Evolutionary conservation across 2,329 filamentous ascomycete genomes (phyloP), one percentile per base, ranked within the genome.

Genomic region (Exophiala mesophila): DNA sequence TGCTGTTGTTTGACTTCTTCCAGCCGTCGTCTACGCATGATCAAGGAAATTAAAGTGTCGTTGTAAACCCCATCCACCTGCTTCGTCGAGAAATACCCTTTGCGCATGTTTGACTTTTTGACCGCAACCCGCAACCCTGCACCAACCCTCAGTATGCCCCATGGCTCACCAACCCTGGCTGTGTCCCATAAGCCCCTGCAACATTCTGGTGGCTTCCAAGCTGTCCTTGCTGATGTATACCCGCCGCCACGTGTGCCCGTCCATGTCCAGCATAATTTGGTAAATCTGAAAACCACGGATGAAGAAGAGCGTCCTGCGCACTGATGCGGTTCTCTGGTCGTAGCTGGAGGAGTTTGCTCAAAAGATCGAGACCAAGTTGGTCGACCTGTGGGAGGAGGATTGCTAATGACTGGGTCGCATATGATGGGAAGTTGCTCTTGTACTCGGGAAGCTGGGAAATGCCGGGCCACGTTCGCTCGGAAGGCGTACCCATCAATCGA

Each of bases 401-500:
- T 15, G 85, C 77, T 41, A 97, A 72, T 56, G 96, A 88, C 62
- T 96, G 89, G 1, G 92, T 95, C 10, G 87, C 85, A 63, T 92
- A 97, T 62, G 94, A 86, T 54, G 92, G 88, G 68, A 95, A 95
- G 47, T 83, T 95, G 35, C 82, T 78, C 73, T 97, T 96, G 74
- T 97, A 98, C 66, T 98, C 92, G n/a, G 90, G 88, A 57, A 94
- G 89, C 59, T 90, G 83, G 15, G 84, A 88, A 60, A 98, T 94
- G 30, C 89, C 89, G 0, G 90, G 90, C 92, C 92, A 98, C 3
- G 85, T 88, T 32, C 88, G 82, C 66, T 98, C 92, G 0, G 87
- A 94, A 0, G 92, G 92, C 0, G 92, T 98, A 49, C 92, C 92
- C 92, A 98, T 98, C 48, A 98, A 83, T 46, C 92, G 80, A 76